Evolutionary conservation across 257 asterid species (phyloP), one percentile per base, ranked within the genome.

Genomic region (Solanum bulbocastanum): DNA sequence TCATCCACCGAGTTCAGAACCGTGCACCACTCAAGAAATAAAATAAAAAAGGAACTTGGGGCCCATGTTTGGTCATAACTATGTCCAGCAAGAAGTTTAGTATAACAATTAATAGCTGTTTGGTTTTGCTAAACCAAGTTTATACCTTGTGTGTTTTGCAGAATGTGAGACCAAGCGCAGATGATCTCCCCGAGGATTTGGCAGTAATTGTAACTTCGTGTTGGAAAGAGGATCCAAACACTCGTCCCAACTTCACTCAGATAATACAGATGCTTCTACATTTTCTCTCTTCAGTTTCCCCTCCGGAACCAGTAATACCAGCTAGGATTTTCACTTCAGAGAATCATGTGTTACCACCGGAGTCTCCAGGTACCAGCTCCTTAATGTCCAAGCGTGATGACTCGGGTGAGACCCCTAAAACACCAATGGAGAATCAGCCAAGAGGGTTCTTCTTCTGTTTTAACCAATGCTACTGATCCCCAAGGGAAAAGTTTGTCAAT

Each of bases 211-310:
- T 97, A 79, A 96, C 99, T 27, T 93, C 96, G 36, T 97, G 99
- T 88, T 97, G 99, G 99, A 93, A 90, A 72, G 99, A 96, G 90
- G 98, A 96, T 86, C 98, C 99, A 16, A 91, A 93, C 14, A 71
- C 91, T 20, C 93, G 99, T 52, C 99, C 99, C 88, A 94, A 96
- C 94, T 96, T 97, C 95, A 94, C 86, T 49, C 98, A 92, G 90
- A 97, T 97, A 88, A 96, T 94, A 90, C 98, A 96, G 37, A 97
- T 96, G 99, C 99, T 97, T 88, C 93, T 97, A 86, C 94, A 92
- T 12, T 95, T 90, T 72, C 96, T 97, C 7, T 94, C 98, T 1
- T 69, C 94, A 49, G 89, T 94, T 73, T 94, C 98, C 11, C 98
- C 98, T 5, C 94, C 93, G 4, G 93, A 93, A 68, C 94, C 98